Percentiles rank a stretch among this genome's conserved stretches.
Conservation (phyloP, 2,329 filamentous ascomycete species). For the Sporothrix pseudoabietina region DNA sequence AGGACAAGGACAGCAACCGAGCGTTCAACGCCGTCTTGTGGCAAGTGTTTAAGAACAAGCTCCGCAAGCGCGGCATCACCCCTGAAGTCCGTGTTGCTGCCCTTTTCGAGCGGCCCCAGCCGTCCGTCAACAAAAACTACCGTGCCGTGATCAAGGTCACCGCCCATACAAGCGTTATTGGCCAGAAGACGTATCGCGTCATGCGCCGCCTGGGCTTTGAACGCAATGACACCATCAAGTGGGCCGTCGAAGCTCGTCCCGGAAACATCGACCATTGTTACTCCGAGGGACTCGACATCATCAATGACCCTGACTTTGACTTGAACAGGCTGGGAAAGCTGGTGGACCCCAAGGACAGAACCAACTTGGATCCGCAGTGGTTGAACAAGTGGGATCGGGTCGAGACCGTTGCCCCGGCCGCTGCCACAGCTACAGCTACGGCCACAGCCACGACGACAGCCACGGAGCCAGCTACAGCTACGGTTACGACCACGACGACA, state of each 20-base stretch:
- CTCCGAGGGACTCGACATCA: not conserved
- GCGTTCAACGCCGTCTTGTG: not conserved
- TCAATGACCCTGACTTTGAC: not conserved
- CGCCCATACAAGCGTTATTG: not conserved
- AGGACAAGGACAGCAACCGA: not conserved
- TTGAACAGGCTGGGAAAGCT: not conserved
- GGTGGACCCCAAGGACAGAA: not conserved
- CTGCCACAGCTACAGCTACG: not conserved
- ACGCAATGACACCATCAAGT: not conserved
- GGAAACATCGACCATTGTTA: not conserved
- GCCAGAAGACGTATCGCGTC: not conserved
- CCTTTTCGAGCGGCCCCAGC: not conserved
- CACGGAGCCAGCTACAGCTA: not conserved
- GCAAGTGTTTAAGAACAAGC: not conserved
- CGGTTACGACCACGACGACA: not conserved
- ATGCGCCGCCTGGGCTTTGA: not conserved
- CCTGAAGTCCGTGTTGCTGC: not conserved
- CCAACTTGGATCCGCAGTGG: not conserved
- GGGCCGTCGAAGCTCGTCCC: not conserved
- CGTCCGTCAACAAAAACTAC: not conserved
- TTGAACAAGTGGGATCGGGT: not conserved
- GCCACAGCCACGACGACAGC: too few species aligned
- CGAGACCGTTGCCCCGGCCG: not conserved
- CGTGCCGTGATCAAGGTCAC: not conserved
- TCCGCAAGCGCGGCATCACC: not conserved